These are phyloP conservation scores for Cyclotella kingstonii DNA, from an alignment of 108 stramenopile species.

Conservation along the genomic window DNA sequence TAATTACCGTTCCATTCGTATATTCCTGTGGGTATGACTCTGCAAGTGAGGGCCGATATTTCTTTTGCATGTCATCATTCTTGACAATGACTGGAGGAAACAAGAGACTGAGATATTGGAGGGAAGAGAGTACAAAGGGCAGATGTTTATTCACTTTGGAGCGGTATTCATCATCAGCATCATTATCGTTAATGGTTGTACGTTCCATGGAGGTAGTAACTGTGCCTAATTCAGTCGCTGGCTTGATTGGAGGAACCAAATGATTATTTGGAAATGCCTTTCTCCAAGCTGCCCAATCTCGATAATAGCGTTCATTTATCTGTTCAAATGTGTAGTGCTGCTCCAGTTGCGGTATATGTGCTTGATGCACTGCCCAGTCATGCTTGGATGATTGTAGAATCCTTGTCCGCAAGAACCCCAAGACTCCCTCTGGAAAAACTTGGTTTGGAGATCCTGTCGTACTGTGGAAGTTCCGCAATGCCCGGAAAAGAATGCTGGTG, in stretches of 20 bases:
- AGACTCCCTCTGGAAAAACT: too few relatives aligned
- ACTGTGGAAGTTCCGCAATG: constrained; percentile 3
- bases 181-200: not conserved
- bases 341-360: constrained; percentile 61
- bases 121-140: not conserved
- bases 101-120: too few relatives aligned
- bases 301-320: constrained; percentile 64
- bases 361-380: constrained; percentile 9
- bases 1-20: constrained; percentile 52
- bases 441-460: not conserved
- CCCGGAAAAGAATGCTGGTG: constrained; percentile 17
- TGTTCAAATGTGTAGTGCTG: constrained; percentile 83
- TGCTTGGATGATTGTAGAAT: not conserved
- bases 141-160: not conserved
- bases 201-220: not conserved
- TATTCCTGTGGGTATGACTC: constrained; percentile 23
- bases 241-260: not conserved
- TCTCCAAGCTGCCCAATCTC: constrained; percentile 52
- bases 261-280: constrained; percentile 29
- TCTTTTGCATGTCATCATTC: not conserved
- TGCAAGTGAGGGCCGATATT: not conserved
- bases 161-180: not conserved
- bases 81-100: not conserved
- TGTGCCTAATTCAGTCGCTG: constrained; percentile 5
- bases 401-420: too few relatives aligned